Percentiles rank a stretch among this genome's conserved stretches.
These are phyloP conservation scores for Thelonectria rubi DNA, from an alignment of 2,329 filamentous ascomycete species.

Conservation along the genomic window DNA sequence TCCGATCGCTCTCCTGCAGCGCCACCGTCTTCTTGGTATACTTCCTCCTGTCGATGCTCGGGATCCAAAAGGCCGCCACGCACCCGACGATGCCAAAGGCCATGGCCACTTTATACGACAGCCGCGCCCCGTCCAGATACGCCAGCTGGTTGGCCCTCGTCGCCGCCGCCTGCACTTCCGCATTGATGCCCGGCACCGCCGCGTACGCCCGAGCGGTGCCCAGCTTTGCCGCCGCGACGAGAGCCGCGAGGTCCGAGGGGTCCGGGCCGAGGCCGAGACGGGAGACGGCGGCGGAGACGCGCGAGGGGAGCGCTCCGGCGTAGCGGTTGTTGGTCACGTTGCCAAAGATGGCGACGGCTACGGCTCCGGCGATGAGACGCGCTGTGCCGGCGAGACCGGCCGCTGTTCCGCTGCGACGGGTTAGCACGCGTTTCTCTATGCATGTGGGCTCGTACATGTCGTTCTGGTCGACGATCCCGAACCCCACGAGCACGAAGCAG, in stretches of 20 bases:
- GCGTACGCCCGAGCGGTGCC: conserved; percentile 9
- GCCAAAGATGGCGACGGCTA: conserved; percentile 22
- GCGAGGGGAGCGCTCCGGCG: conserved; percentile 1
- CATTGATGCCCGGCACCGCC: conserved; percentile 13
- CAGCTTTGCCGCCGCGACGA: conserved; percentile 10
- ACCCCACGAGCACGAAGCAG: conserved; percentile 26
- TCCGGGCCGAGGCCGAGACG: conserved; percentile 15
- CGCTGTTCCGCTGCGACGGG: conserved; percentile 5
- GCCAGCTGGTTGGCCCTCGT: conserved; percentile 16
- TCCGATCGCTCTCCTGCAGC: conserved; percentile 15
- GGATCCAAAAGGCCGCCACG: conserved; percentile 21
- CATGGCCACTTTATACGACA: conserved; percentile 23
- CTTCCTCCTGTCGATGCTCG: conserved; percentile 20
- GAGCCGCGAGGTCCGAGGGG: background rate
- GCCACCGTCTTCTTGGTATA: conserved; percentile 26
- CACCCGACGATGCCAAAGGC: conserved; percentile 20
- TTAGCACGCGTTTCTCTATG: background rate
- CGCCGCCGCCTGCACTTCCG: conserved; percentile 12
- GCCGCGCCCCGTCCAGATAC: conserved; percentile 22
- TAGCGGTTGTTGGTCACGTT: conserved; percentile 24
- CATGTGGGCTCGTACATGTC: conserved; percentile 7
- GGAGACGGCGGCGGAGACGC: conserved; percentile 1
- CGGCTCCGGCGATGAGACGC: conserved; percentile 17
- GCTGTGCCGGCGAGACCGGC: conserved; percentile 20
- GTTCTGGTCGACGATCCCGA: conserved; percentile 24